Evolutionary conservation across 1,139 yeast genomes (phyloP).

Genomic region (Kurtzmaniella quercitrusa): DNA sequence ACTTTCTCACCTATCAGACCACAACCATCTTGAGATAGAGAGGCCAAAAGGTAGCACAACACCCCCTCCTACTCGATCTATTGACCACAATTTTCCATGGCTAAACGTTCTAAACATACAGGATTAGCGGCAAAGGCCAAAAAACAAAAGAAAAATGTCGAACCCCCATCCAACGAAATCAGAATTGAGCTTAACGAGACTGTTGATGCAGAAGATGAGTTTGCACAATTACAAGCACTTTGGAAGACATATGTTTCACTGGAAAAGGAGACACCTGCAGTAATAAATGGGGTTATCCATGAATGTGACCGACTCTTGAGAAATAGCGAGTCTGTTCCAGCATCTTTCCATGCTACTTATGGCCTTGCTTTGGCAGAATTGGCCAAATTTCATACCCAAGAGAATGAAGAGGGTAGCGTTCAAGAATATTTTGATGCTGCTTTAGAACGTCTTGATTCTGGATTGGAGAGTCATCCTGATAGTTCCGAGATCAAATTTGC

Average conservation of each 20-base stretch:
- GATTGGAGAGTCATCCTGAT: conserved; percentile 47
- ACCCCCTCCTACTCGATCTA: too few relatives aligned
- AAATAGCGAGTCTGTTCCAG: conserved; percentile 42
- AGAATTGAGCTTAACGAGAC: conserved; percentile 70
- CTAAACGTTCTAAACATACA: conserved; percentile 59
- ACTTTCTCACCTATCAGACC: too few relatives aligned
- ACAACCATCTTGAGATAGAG: too few relatives aligned
- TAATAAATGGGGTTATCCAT: conserved; percentile 82
- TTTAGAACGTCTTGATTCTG: conserved; percentile 62
- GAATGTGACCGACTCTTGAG: conserved; percentile 84
- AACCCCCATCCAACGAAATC: conserved; percentile 33
- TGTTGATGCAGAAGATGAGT: conserved; percentile 72
- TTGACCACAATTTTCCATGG: conserved; percentile 34
- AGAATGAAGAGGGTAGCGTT: conserved; percentile 31
- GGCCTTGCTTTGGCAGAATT: conserved; percentile 69
- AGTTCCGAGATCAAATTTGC: conserved; percentile 48
- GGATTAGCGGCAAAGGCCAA: conserved; percentile 61
- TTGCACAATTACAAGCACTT: conserved; percentile 67
- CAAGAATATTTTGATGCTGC: conserved; percentile 64
- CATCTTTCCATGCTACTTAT: conserved; percentile 67
- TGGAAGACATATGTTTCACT: conserved; percentile 58
- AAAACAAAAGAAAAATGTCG: conserved; percentile 37
- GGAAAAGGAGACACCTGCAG: conserved; percentile 55
- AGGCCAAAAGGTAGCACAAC: too few relatives aligned
- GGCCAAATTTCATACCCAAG: conserved; percentile 44